These are phyloP conservation scores for Aspergillus transmontanensis DNA, from an alignment of 2,329 filamentous ascomycete species.

Conservation along the genomic window DNA sequence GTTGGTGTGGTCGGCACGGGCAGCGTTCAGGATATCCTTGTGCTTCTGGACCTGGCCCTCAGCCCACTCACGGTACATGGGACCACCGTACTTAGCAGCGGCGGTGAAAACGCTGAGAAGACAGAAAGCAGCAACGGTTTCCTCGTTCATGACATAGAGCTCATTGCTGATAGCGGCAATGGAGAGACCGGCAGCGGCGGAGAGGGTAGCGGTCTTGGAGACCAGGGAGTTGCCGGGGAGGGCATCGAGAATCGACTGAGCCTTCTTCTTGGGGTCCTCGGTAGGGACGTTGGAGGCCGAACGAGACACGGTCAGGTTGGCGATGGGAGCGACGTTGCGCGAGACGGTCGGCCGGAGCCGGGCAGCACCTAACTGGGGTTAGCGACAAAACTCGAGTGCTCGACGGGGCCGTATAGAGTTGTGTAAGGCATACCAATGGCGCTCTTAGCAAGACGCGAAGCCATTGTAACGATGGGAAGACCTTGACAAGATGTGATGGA, in stretches of 20 bases:
- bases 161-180: slow-evolving; percentile 98
- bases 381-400: slow-evolving; percentile 32
- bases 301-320: slow-evolving; percentile 68
- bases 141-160: slow-evolving; percentile 99
- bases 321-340: slow-evolving; percentile 74
- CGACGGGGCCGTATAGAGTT: slow-evolving; percentile 24
- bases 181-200: slow-evolving; percentile 84
- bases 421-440: slow-evolving; percentile 75
- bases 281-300: slow-evolving; percentile 75
- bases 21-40: slow-evolving; percentile 91
- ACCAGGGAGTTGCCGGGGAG: slow-evolving; percentile 89
- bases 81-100: slow-evolving; percentile 90
- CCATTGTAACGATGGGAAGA: slow-evolving; percentile 76
- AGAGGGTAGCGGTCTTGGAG: slow-evolving; percentile 97
- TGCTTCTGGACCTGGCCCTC: slow-evolving; percentile 87
- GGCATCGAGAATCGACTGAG: slow-evolving; percentile 89
- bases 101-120: slow-evolving; percentile 90
- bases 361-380: slow-evolving; percentile 70
- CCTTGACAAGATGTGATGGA: slow-evolving; percentile 50
- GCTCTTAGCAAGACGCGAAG: slow-evolving; percentile 94
- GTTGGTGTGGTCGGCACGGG: slow-evolving; percentile 89
- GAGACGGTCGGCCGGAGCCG: slow-evolving; percentile 82
- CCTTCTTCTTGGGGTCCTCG: slow-evolving; percentile 94
- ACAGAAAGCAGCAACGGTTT: slow-evolving; percentile 91
- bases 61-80: slow-evolving; percentile 90